These are phyloP conservation scores for Vitis hybrid DNA, from an alignment of 177 flowering plant species.

Conservation along the genomic window DNA sequence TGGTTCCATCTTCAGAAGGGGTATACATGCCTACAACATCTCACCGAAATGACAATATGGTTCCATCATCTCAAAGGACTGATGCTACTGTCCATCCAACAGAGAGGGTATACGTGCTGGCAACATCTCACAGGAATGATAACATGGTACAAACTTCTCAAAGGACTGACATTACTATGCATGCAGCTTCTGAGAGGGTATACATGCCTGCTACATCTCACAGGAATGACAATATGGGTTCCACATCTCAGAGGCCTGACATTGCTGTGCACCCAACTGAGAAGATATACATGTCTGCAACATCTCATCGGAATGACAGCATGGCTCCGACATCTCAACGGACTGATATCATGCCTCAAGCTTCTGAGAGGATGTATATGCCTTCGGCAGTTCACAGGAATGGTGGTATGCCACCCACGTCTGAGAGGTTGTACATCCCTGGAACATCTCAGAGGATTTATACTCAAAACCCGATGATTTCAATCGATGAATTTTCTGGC, in stretches of 20 bases:
- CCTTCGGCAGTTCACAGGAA: slow-evolving; percentile 14
- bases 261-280: slow-evolving; percentile 10
- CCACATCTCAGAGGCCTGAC: slow-evolving; percentile 12
- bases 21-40: slow-evolving; percentile 11
- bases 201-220: slow-evolving; percentile 15
- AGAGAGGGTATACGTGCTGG: slow-evolving; percentile 12
- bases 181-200: slow-evolving; percentile 16
- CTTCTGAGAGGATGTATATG: slow-evolving; percentile 22
- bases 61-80: slow-evolving; percentile 8
- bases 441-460: slow-evolving; percentile 22
- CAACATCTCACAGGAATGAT: slow-evolving; percentile 15
- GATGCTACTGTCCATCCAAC: slow-evolving; percentile 2
- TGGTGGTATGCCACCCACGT: slow-evolving; percentile 16
- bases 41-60: slow-evolving; percentile 10
- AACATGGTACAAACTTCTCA: slow-evolving; percentile 13
- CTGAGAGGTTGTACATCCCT: slow-evolving; percentile 26
- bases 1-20: slow-evolving; percentile 14
- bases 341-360: slow-evolving; percentile 7
- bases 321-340: slow-evolving; percentile 15
- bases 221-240: slow-evolving; percentile 8
- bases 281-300: slow-evolving; percentile 13
- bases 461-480: slow-evolving; percentile 16
- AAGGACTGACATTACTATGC: slow-evolving; percentile 10
- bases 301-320: slow-evolving; percentile 12
- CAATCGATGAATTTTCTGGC: slow-evolving; percentile 24